These are phyloP conservation scores for Colletotrichum zoysiae DNA, from an alignment of 2,329 filamentous ascomycete species.

Conservation along the genomic window DNA sequence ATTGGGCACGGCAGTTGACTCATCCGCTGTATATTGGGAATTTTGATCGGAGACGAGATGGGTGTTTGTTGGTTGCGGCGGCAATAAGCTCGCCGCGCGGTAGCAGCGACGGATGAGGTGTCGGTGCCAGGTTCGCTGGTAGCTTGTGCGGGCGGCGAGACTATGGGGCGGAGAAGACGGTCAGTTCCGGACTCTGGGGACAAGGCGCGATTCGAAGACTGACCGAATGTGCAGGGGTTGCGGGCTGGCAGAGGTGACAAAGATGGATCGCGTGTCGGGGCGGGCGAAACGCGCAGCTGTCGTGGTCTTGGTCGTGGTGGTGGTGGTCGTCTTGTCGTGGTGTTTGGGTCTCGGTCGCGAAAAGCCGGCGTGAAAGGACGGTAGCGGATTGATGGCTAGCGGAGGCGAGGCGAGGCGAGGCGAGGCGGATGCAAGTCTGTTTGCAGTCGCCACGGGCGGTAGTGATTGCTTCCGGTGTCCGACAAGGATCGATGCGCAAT, in stretches of 20 bases:
- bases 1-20: not conserved
- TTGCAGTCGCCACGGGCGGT: constrained; percentile 9
- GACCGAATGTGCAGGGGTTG: not conserved
- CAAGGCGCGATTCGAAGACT: not conserved
- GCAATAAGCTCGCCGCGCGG: not conserved
- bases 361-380: not conserved
- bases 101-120: constrained; percentile 9
- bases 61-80: not conserved
- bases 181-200: constrained; percentile 4
- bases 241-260: not conserved
- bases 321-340: not conserved
- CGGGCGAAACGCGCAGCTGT: not conserved
- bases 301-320: not conserved
- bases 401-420: constrained; percentile 6
- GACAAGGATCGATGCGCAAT: not conserved
- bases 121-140: constrained; percentile 13
- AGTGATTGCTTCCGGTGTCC: not conserved
- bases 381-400: constrained; percentile 15
- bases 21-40: not conserved
- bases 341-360: constrained; percentile 14
- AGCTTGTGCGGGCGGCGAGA: constrained; percentile 14
- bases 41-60: not conserved
- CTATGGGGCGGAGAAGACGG: constrained; percentile 1
- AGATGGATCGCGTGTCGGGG: not conserved
- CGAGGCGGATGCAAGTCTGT: constrained; percentile 14